Evolutionary conservation across 2,329 filamentous ascomycete species (phyloP).

Genomic region (Phoma herbarum): DNA sequence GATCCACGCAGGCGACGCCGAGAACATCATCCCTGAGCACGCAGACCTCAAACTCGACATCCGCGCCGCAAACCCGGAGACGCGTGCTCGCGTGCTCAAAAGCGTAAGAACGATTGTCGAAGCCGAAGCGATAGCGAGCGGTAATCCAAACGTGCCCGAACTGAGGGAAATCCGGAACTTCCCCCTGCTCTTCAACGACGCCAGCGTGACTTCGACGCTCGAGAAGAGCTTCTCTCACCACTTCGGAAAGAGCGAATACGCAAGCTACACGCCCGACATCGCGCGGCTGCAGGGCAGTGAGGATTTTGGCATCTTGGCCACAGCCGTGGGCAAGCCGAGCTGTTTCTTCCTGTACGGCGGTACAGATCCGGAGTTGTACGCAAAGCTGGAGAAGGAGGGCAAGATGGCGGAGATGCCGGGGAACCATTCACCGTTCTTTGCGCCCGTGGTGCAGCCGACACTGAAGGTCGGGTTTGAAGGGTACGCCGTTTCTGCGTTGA

Average conservation of each 20-base stretch:
- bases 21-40: constrained; percentile 67
- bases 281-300: constrained; percentile 61
- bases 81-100: constrained; percentile 58
- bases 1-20: constrained; percentile 66
- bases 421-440: constrained; percentile 69
- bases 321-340: constrained; percentile 58
- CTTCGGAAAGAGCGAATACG: constrained; percentile 49
- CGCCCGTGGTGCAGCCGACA: constrained; percentile 67
- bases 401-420: constrained; percentile 61
- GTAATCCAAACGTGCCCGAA: constrained; percentile 54
- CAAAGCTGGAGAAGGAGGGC: constrained; percentile 58
- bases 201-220: constrained; percentile 52
- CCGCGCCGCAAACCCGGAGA: constrained; percentile 57
- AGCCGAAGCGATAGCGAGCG: constrained; percentile 63
- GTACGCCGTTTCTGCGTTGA: constrained; percentile 61
- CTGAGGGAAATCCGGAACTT: constrained; percentile 54
- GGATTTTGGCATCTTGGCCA: constrained; percentile 67
- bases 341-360: constrained; percentile 68
- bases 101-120: constrained; percentile 63
- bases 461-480: constrained; percentile 62
- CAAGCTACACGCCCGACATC: constrained; percentile 50
- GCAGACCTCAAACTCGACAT: constrained; percentile 66
- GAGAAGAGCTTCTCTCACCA: constrained; percentile 57
- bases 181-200: constrained; percentile 64
- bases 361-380: constrained; percentile 60